Conservation (phyloP, 2,329 filamentous ascomycete genomes). For the Fusarium buxicola region DNA sequence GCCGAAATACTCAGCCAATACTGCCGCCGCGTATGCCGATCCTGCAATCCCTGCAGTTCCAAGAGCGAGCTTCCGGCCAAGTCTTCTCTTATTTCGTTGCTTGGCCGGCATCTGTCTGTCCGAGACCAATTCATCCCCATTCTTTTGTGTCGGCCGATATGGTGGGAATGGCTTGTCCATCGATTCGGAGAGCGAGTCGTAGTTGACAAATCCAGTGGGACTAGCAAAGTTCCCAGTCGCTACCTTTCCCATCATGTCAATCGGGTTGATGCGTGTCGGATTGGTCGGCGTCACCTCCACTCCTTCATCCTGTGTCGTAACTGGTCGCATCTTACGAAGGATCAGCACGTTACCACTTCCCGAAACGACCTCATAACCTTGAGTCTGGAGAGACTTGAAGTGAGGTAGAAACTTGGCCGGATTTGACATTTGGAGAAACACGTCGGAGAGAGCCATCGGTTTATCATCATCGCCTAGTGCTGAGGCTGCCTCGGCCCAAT, state of each 20-base stretch:
- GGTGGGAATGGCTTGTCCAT: constrained; percentile 50
- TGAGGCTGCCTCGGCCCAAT: constrained; percentile 70
- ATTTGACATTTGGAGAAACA: constrained; percentile 69
- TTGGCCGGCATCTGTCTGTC: constrained; percentile 53
- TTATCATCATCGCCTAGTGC: constrained; percentile 60
- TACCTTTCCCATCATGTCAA: constrained; percentile 64
- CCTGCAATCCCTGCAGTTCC: constrained; percentile 67
- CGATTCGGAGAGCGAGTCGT: constrained; percentile 56
- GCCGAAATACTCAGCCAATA: constrained; percentile 68
- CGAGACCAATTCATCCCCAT: constrained; percentile 61
- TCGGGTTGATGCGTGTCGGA: constrained; percentile 62
- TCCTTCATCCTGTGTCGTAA: constrained; percentile 21
- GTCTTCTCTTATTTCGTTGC: constrained; percentile 52
- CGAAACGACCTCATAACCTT: constrained; percentile 76
- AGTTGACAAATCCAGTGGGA: constrained; percentile 74
- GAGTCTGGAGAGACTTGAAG: constrained; percentile 66
- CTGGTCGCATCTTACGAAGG: constrained; percentile 68
- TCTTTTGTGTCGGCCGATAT: constrained; percentile 55
- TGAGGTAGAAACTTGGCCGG: constrained; percentile 74
- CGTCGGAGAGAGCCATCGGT: constrained; percentile 68
- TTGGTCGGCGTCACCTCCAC: neutral
- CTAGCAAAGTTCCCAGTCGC: constrained; percentile 70
- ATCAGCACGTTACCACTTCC: constrained; percentile 73
- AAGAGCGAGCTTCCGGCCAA: constrained; percentile 62
- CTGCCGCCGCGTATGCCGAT: constrained; percentile 67